Conservation (phyloP, 2,329 filamentous ascomycete species). For the Fusarium hainanense region DNA sequence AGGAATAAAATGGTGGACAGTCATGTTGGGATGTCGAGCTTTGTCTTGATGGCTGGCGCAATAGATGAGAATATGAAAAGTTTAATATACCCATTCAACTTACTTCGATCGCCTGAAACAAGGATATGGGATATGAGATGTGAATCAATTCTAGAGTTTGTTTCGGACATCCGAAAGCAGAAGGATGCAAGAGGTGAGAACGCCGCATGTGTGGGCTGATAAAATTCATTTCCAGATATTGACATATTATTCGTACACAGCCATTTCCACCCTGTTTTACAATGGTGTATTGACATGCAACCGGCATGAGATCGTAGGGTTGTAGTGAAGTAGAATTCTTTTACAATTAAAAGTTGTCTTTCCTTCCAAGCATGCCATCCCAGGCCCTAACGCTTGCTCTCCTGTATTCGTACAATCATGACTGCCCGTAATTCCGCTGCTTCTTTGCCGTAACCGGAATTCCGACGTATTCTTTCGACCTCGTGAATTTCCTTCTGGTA, state of each 20-base stretch:
- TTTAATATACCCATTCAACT: slow-evolving; percentile 46
- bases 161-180: too few relatives aligned
- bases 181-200: background rate
- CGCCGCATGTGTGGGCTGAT: background rate
- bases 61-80: slow-evolving; percentile 45
- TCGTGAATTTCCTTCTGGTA: too few relatives aligned
- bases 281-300: background rate
- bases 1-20: slow-evolving; percentile 5
- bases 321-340: background rate
- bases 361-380: background rate
- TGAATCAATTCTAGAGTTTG: background rate
- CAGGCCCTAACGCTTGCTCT: background rate
- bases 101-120: background rate
- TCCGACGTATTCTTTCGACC: background rate
- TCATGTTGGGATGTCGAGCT: slow-evolving; percentile 19
- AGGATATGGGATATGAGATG: background rate
- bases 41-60: slow-evolving; percentile 22
- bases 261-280: background rate
- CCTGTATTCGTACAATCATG: slow-evolving; percentile 15
- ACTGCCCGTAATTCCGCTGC: background rate
- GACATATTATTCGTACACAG: background rate
- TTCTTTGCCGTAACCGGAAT: background rate
- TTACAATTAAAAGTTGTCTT: background rate
- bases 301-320: background rate
- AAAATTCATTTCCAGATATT: background rate